A percentile compares a stretch with the other conserved stretches of the same genome.
Conservation (phyloP, 2,329 filamentous ascomycete genomes). For the Colletotrichum chlorophyti region DNA sequence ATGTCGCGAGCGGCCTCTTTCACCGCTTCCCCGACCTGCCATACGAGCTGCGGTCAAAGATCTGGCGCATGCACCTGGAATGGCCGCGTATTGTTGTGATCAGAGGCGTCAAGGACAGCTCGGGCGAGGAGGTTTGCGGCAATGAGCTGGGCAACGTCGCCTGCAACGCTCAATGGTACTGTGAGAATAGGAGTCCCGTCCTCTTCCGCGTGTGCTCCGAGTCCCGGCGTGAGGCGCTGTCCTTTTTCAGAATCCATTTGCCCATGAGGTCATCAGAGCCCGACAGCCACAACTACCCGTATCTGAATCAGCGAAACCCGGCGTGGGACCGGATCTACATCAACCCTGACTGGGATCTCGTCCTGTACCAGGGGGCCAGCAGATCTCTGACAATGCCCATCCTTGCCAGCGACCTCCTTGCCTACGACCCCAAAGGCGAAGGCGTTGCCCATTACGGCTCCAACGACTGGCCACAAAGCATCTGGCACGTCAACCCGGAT, state of each 20-base stretch:
- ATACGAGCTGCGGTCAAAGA: constrained; percentile 27
- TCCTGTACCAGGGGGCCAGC: constrained; percentile 24
- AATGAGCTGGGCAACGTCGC: constrained; percentile 23
- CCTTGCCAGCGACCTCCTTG: constrained; percentile 30
- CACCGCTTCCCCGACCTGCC: constrained; percentile 27
- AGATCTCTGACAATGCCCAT: constrained; percentile 19
- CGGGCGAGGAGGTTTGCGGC: constrained; percentile 2
- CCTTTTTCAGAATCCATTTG: constrained; percentile 32
- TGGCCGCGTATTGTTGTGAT: constrained; percentile 29
- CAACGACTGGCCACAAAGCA: constrained; percentile 23
- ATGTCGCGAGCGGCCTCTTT: neutral
- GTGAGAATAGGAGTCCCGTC: constrained; percentile 28
- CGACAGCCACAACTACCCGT: constrained; percentile 14
- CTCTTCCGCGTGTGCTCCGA: constrained; percentile 30
- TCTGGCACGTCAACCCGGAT: constrained; percentile 19
- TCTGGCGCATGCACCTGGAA: constrained; percentile 29
- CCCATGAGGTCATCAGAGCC: constrained; percentile 19
- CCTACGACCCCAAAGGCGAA: constrained; percentile 24
- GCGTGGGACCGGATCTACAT: constrained; percentile 27
- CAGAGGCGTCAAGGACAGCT: constrained; percentile 15
- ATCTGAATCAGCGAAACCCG: constrained; percentile 27
- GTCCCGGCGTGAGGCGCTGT: constrained; percentile 22
- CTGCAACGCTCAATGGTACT: constrained; percentile 29
- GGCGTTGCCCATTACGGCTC: constrained; percentile 29
- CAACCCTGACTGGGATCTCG: constrained; percentile 32